These are phyloP conservation scores for Boletus hoseneyae DNA, from an alignment of 1,284 basidiomycete species.

Conservation along the genomic window DNA sequence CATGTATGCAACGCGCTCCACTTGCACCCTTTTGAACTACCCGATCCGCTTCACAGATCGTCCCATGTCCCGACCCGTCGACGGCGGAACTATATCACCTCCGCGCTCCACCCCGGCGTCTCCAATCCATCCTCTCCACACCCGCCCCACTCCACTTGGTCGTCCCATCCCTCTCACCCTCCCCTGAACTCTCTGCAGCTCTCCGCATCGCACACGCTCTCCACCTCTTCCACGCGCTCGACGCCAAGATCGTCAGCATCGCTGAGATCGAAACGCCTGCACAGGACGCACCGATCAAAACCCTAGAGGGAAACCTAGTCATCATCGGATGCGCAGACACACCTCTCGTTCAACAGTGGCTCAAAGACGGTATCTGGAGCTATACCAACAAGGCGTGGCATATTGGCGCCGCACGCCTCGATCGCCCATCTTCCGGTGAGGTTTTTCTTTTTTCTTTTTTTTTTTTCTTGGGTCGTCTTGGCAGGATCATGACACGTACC, in stretches of 20 bases:
- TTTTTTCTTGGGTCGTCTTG: neutral
- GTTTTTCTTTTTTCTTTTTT: neutral
- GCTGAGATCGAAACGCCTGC: constrained; percentile 30
- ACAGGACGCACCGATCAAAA: neutral
- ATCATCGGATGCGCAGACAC: constrained; percentile 45
- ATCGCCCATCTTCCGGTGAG: constrained; percentile 29
- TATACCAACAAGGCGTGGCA: constrained; percentile 13
- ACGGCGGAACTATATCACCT: neutral
- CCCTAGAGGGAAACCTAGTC: constrained; percentile 52
- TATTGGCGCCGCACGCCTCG: constrained; percentile 18
- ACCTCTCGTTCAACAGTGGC: constrained; percentile 28
- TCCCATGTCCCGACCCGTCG: neutral
- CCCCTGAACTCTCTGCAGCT: constrained; percentile 41
- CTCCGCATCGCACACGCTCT: constrained; percentile 66
- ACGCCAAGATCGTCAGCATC: constrained; percentile 55
- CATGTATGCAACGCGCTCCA: neutral
- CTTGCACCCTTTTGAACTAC: neutral
- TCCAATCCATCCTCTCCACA: constrained; percentile 61
- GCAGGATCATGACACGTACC: neutral
- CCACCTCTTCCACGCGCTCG: constrained; percentile 66
- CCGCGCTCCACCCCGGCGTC: constrained; percentile 37
- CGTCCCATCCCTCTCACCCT: constrained; percentile 44
- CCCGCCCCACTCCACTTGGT: constrained; percentile 53
- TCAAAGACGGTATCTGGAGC: constrained; percentile 19
- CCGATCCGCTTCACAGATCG: constrained; percentile 5